Evolutionary conservation across 495 filamentous ascomycete genomes (phyloP), one percentile per base, ranked within the genome.

Genomic region (Aspergillus sclerotiicarbonarius): DNA sequence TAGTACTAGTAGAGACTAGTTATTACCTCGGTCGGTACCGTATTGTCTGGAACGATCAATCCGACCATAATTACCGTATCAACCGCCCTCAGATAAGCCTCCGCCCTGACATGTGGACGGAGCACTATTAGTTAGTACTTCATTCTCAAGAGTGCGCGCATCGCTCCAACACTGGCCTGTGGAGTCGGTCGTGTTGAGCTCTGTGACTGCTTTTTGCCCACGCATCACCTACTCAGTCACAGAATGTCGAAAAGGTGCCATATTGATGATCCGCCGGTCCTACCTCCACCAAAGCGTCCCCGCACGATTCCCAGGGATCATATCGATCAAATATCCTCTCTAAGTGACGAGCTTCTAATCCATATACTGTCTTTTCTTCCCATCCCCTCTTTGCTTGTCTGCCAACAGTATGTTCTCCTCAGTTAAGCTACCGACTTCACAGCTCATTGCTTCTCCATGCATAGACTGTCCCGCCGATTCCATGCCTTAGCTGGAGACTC

Each of bases 311-410:
- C n/a, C 43, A 39, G n/a, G 13, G 51, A 50, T 21, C 33, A 54
- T 46, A 46, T 58, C 10, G 63, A 87, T 65, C 73, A 68, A 50
- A 52, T 88, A 7, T 86, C 90, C 30, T 70, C 70, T 19, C 78
- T 98, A 51, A 95, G 91, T 53, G 88, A 96, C 71, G 94, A 98
- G 67, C 80, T 98, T 44, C 80, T 96, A 33, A 74, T 98, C 37
- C 86, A 90, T 65, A 91, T 96, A 54, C 81, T 96, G 49, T 91
- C 89, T 4, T 88, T 84, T 62, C 79, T 96, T 18, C 75, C 89
- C 3, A 84, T 89, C 19, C 69, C 76, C 1, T 84, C 89, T 29
- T 80, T 98, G 25, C 76, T 88, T 44, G 72, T 80, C 31, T 89
- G 87, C 59, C 84, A 95, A 62, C 81, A 81, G 85, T 86, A 72